Base-by-base conservation (phyloP, 2,329 filamentous ascomycete genomes). In the Botrytis sinoallii region DNA sequence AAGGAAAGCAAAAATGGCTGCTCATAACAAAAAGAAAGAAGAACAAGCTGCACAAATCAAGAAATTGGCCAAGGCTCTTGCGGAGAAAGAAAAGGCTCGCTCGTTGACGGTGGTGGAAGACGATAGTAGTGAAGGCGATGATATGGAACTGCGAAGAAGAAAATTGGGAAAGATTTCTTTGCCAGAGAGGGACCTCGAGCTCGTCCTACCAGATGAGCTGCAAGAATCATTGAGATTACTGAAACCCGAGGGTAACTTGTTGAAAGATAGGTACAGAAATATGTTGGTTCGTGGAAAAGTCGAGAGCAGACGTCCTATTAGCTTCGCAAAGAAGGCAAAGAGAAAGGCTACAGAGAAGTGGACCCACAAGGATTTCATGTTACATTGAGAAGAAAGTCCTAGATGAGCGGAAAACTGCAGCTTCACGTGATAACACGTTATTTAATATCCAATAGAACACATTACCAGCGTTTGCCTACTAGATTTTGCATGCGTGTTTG, bases 191-290 rank as follows among this genome's bases (percentile, higher is more conserved):
- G 86, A 93, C 76, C 85, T 98, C 79, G 90, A 98, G 83, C 82
- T 98, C 78, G 87, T 98, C 75, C 83, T 98, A 75, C 88, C 94
- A 59, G 90, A 98, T 83, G 89, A 99, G 85, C 83, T 96, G 80
- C 87, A 97, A 83, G 89, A 97, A 80, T 91, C 94, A 68, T 84
- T 98, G 80, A 84, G 96, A 80, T 83, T 94, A 80, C 84, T 97
- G 77, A 97, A 95, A 83, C 96, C 96, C 0, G 96, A 99, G 83
- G 96, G 96, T n/a, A 98, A 98, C 81, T 85, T 98, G 57, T 86
- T 99, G 78, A 94, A 94, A 78, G 96, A 99, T 80, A 88, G 96
- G 69, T 98, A 97, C 85, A 88, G 96, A 75, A 98, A 89, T 82
- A 86, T 98, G 84, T 85, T 98, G 76, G 88, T 98, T 48, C 90